Conservation (phyloP, 192 early-diverging fungal genomes). For the Obelidium mucronatum region DNA sequence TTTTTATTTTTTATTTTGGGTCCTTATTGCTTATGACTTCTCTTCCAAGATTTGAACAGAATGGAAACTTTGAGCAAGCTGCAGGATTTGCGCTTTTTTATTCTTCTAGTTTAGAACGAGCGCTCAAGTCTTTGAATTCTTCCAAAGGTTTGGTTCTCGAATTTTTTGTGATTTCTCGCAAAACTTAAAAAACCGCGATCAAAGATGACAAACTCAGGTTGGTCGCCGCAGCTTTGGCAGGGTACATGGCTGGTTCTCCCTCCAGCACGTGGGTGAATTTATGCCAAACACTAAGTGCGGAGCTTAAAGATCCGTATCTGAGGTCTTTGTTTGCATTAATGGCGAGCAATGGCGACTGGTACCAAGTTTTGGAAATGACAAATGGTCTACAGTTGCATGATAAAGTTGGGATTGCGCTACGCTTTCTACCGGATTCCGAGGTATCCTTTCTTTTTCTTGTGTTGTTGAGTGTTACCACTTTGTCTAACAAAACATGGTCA, state of each 20-base stretch:
- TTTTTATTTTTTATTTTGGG: background rate
- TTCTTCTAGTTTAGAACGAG: conserved; percentile 71
- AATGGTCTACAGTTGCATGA: conserved; percentile 75
- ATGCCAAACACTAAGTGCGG: conserved; percentile 64
- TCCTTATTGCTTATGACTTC: conserved; percentile 8
- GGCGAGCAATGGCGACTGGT: conserved; percentile 82
- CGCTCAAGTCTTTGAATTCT: conserved; percentile 70
- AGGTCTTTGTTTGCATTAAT: conserved; percentile 89
- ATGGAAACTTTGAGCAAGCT: conserved; percentile 79
- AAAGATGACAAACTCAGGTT: conserved; percentile 84
- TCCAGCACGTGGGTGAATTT: conserved; percentile 63
- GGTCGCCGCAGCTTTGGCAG: conserved; percentile 79
- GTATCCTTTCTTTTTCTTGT: conserved; percentile 41
- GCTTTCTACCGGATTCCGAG: conserved; percentile 82
- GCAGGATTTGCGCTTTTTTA: conserved; percentile 91
- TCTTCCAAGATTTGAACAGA: conserved; percentile 65
- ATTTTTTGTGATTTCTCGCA: conserved; percentile 23
- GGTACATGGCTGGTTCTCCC: conserved; percentile 44
- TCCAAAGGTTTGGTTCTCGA: conserved; percentile 44
- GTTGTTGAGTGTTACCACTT: conserved; percentile 1
- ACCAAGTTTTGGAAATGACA: conserved; percentile 72
- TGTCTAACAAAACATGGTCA: conserved; percentile 12
- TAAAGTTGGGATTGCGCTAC: conserved; percentile 82
- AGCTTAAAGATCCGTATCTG: conserved; percentile 78
- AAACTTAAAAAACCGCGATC: conserved; percentile 46